Base-by-base conservation (phyloP, 2,329 filamentous ascomycete species). In the Colletotrichum musae region DNA sequence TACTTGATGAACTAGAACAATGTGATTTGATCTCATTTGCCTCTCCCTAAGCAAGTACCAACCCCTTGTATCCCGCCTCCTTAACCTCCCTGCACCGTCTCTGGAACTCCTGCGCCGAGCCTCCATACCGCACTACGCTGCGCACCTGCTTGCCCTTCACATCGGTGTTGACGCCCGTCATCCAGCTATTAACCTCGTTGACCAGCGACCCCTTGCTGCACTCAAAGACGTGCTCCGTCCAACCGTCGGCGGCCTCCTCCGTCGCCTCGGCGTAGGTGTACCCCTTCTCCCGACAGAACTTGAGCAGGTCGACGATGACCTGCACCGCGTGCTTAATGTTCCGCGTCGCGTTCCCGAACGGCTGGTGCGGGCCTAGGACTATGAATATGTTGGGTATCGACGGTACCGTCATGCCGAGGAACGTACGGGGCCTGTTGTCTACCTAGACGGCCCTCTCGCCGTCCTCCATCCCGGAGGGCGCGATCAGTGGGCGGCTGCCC, bases 111-210 rank as follows among this genome's bases (percentile, higher is more conserved):
- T 80, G 77, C 0, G 81, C 84, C 5, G 80, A 77, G 0, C 85
- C 85, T 36, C 79, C 80, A 66, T 87, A 87, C 53, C 85, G 76
- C 4, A 81, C 81, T 71, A 87, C 79, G 9, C 77, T 82, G 53
- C 85, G 77, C 69, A 80, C 81, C 72, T 82, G 78, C 76, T 86
- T 86, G 45, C 80, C 76, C 16, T 77, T 76, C 47, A 87, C 73
- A 66, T 87, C 87, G 71, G 79, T 85, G 71, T 88, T 88, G 2
- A 88, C 83, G 0, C 86, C 86, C 2, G 85, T 88, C 85, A 87
- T 87, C 86, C 86, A 88, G 1, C 80, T 83, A 69, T 88, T 85
- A 0, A 86, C 82, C 70, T 86, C 80, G 67, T 83, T 84, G 0
- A 80, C 78, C 28, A 88, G 71, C 10, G 83, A 67, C 0, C 85